Evolutionary conservation across 2,329 filamentous ascomycete genomes (phyloP).

Genomic region (Exophiala sp.): DNA sequence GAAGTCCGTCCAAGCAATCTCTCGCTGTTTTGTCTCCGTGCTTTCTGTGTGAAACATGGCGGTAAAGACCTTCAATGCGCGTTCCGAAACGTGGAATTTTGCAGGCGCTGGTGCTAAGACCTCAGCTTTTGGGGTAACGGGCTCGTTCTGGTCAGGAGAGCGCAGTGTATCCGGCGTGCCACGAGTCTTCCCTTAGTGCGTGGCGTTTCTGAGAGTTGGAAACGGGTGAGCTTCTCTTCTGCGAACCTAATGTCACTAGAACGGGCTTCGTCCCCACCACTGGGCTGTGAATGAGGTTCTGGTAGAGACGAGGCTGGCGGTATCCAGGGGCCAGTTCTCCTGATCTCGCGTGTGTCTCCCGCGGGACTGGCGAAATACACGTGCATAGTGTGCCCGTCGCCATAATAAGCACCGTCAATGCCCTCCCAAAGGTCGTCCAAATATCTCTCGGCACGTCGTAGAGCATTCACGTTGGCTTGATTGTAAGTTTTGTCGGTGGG

Average conservation of each 20-base stretch:
- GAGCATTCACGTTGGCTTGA: conserved; percentile 41
- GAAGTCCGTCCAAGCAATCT: conserved; percentile 54
- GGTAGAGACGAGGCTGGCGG: too few relatives aligned
- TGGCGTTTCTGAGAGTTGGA: too few relatives aligned
- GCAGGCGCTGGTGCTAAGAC: conserved; percentile 20
- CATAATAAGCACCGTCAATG: conserved; percentile 30
- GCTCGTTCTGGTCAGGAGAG: not conserved
- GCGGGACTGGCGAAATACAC: not conserved
- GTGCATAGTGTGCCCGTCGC: not conserved
- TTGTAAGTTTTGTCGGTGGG: conserved; percentile 48
- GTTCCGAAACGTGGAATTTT: conserved; percentile 35
- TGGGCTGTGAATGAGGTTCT: too few relatives aligned
- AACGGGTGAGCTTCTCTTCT: too few relatives aligned
- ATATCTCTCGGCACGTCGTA: conserved; percentile 47
- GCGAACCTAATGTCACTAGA: too few relatives aligned
- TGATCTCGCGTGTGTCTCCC: conserved; percentile 4
- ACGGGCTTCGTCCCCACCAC: too few relatives aligned
- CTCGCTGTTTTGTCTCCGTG: conserved; percentile 40
- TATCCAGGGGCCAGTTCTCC: not conserved
- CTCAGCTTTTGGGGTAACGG: not conserved
- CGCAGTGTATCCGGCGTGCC: not conserved
- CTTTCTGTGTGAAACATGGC: conserved; percentile 41
- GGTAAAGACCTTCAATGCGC: conserved; percentile 43
- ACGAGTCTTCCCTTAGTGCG: too few relatives aligned
- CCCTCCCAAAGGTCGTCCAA: conserved; percentile 49